A percentile compares a stretch with the other conserved stretches of the same genome.
phyloP scores from a whole-genome alignment of 371 early-diverging fungal species.

The Mortierella sp. region DNA sequence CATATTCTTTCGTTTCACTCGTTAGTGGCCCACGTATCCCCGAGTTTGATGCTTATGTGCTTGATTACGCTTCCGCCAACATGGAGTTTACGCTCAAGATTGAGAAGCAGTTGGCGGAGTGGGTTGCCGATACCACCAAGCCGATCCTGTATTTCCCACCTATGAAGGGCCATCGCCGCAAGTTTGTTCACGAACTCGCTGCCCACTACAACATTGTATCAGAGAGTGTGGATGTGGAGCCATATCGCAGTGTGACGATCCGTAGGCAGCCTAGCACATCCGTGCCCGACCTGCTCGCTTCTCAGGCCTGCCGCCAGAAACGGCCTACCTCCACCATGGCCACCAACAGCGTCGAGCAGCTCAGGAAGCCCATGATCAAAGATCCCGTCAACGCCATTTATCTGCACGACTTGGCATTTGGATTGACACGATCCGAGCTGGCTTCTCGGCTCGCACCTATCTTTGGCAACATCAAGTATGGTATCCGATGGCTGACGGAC shows the following conservation, averaged over 20 bases:
- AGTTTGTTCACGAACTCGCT: constrained; percentile 79
- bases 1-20: not conserved
- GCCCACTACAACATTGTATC: constrained; percentile 75
- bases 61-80: constrained; percentile 71
- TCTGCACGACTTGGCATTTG: constrained; percentile 68
- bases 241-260: constrained; percentile 77
- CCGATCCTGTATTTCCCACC: constrained; percentile 72
- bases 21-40: constrained; percentile 52
- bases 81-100: constrained; percentile 73
- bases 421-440: constrained; percentile 65
- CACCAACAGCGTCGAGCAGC: constrained; percentile 39
- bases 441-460: constrained; percentile 60
- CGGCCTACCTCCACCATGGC: constrained; percentile 14
- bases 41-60: constrained; percentile 73
- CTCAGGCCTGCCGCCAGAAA: constrained; percentile 49
- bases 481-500: constrained; percentile 67
- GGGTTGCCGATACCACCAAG: constrained; percentile 67
- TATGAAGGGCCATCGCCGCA: constrained; percentile 74
- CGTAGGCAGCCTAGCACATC: constrained; percentile 63
- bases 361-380: constrained; percentile 40
- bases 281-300: constrained; percentile 56
- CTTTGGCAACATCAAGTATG: constrained; percentile 62
- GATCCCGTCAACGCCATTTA: constrained; percentile 71
- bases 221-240: constrained; percentile 81
- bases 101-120: constrained; percentile 70